Conservation (phyloP, 2,329 filamentous ascomycete genomes). For the Fusarium floridanum region DNA sequence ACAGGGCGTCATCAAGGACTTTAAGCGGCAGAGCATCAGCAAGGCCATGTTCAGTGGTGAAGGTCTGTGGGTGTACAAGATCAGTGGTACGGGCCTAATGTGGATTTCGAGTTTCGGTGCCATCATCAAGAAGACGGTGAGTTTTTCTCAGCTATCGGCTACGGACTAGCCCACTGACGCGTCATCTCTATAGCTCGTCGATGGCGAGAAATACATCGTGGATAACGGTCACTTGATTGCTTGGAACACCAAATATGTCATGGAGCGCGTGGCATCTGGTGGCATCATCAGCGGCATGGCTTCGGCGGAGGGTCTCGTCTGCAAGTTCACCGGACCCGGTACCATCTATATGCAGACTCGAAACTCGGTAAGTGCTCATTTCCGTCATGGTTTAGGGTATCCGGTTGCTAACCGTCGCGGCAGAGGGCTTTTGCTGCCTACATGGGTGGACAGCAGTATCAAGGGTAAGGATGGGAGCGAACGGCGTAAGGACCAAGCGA, state of each 20-base stretch:
- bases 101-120: slow-evolving; percentile 96
- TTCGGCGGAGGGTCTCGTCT: slow-evolving; percentile 89
- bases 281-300: slow-evolving; percentile 91
- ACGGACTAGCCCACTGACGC: slow-evolving; percentile 15
- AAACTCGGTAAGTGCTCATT: slow-evolving; percentile 72
- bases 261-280: slow-evolving; percentile 90
- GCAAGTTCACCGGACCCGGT: slow-evolving; percentile 92
- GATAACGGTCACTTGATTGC: slow-evolving; percentile 95
- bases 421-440: slow-evolving; percentile 67
- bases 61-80: slow-evolving; percentile 90
- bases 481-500: neutral
- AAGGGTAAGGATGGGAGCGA: slow-evolving; percentile 36
- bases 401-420: slow-evolving; percentile 20
- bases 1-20: slow-evolving; percentile 87
- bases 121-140: slow-evolving; percentile 92
- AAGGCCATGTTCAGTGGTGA: slow-evolving; percentile 97
- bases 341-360: slow-evolving; percentile 94
- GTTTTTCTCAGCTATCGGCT: slow-evolving; percentile 49
- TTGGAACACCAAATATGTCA: slow-evolving; percentile 95
- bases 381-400: neutral
- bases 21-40: slow-evolving; percentile 85
- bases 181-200: slow-evolving; percentile 58
- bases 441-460: slow-evolving; percentile 61
- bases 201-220: slow-evolving; percentile 89
- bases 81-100: slow-evolving; percentile 82